A percentile compares a stretch with the other conserved stretches of the same genome.
Evolutionary conservation across 345 rosid genomes (phyloP).

Genomic region (Bruguiera sexangula): DNA sequence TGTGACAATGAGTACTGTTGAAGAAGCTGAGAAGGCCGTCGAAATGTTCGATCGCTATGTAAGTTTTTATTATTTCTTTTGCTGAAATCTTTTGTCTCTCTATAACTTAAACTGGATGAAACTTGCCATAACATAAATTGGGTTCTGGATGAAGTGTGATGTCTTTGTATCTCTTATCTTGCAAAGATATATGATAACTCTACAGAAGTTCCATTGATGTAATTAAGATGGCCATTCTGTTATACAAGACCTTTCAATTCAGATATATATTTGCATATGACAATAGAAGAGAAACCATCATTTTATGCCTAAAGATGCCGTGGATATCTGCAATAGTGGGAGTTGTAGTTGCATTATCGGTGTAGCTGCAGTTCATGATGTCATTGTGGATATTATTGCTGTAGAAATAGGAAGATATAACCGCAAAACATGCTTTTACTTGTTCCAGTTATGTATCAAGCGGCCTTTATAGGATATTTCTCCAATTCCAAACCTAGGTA

Average conservation of each 20-base stretch:
- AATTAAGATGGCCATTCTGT: neutral
- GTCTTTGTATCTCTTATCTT: neutral
- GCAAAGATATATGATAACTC: slow-evolving; percentile 4
- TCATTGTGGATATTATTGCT: too few relatives aligned
- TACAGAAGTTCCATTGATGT: neutral
- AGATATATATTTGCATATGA: neutral
- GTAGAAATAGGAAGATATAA: too few relatives aligned
- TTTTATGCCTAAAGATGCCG: neutral
- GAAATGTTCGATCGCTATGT: slow-evolving; percentile 67
- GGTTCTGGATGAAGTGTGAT: neutral
- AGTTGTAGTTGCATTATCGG: too few relatives aligned
- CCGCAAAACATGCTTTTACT: too few relatives aligned
- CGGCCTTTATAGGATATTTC: too few relatives aligned
- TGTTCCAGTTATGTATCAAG: too few relatives aligned
- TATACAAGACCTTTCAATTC: neutral
- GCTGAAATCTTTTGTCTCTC: neutral
- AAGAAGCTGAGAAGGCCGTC: slow-evolving; percentile 81
- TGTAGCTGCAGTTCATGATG: too few relatives aligned
- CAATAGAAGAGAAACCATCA: too few relatives aligned
- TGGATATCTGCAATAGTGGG: too few relatives aligned
- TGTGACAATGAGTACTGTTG: slow-evolving; percentile 82
- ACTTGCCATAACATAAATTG: neutral
- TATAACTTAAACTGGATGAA: neutral
- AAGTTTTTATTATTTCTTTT: slow-evolving; percentile 28
- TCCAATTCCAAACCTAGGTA: too few relatives aligned